Evolutionary conservation across 352 stramenopile species (phyloP), one percentile per base, ranked within the genome.

Genomic region (Globisporangium abappressorium): DNA sequence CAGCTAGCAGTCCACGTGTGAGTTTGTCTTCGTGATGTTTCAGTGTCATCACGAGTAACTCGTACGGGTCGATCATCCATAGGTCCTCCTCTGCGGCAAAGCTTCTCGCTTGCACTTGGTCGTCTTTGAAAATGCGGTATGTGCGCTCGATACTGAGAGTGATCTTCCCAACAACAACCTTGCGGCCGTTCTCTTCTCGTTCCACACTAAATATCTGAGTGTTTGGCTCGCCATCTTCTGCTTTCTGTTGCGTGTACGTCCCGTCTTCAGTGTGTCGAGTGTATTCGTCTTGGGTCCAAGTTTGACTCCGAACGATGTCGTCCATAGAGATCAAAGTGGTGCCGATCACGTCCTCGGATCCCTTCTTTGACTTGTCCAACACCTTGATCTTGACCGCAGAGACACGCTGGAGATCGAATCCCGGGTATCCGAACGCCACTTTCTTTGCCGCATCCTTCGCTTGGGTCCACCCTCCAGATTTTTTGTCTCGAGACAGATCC

Each of bases 151-250:
- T 54, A 3, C 63, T 54, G 7, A 91, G 64, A 3, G 59, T 78
- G 57, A 91, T 84, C 57, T 85, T 91, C 11, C 83, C 83, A 9
- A 90, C 78, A 1, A 88, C 65, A n/a, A 65, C 28, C 1, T 20
- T 41, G 2, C 57, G 60, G 5, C 62, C 65, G 33, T 75, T 51
- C 46, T 77, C 76, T 2, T 65, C 57, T 3, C 71, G 73, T 26
- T 73, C 64, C 18, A 85, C 11, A 5, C 73, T 72, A 20, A 83
- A 76, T 0, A 72, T 82, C 15, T 55, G 53, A n/a, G 22, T 51
- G 47, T 36, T 64, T 28, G 15, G 34, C 1, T 15, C 64, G 15
- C 38, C 41, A 64, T 66, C 33, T 20, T 20, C 6, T 34, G 51
- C 2, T 41, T 4, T 26, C n/a, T 28, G 55, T 11, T 30, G 0